phyloP scores from a whole-genome alignment of 2,329 filamentous ascomycete genomes.

The Arthroderma sp. region DNA sequence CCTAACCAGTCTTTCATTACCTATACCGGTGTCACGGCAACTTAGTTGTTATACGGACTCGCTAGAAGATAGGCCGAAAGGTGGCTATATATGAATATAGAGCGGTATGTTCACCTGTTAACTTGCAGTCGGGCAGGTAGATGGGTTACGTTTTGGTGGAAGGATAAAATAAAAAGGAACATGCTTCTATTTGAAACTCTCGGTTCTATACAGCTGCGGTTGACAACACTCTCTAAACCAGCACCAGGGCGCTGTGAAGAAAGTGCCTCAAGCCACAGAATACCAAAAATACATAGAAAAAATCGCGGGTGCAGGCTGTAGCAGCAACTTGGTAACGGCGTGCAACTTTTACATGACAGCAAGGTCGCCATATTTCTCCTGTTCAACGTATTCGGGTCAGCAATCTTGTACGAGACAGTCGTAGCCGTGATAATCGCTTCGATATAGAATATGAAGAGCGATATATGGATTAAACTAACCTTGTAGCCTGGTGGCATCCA shows the following conservation, averaged over 20 bases:
- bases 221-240: neutral
- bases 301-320: neutral
- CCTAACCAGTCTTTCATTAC: too few species aligned
- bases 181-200: slow-evolving; percentile 10
- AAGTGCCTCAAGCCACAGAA: neutral
- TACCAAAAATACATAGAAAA: slow-evolving; percentile 8
- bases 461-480: slow-evolving; percentile 46
- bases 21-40: too few species aligned
- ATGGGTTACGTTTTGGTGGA: neutral
- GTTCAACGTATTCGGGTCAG: slow-evolving; percentile 15
- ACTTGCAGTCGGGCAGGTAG: too few species aligned
- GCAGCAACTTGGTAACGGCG: neutral
- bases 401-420: neutral
- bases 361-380: slow-evolving; percentile 99
- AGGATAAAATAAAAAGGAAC: neutral
- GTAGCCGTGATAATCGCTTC: neutral
- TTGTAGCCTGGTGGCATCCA: slow-evolving; percentile 99
- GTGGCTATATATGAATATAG: too few species aligned
- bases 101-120: too few species aligned
- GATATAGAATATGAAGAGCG: neutral
- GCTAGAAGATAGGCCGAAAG: too few species aligned
- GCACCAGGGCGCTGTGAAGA: neutral
- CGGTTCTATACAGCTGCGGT: slow-evolving; percentile 12
- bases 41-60: too few species aligned
- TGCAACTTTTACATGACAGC: slow-evolving; percentile 65